Base-by-base conservation (phyloP, 2,329 filamentous ascomycete genomes). In the Alternaria sp. region DNA sequence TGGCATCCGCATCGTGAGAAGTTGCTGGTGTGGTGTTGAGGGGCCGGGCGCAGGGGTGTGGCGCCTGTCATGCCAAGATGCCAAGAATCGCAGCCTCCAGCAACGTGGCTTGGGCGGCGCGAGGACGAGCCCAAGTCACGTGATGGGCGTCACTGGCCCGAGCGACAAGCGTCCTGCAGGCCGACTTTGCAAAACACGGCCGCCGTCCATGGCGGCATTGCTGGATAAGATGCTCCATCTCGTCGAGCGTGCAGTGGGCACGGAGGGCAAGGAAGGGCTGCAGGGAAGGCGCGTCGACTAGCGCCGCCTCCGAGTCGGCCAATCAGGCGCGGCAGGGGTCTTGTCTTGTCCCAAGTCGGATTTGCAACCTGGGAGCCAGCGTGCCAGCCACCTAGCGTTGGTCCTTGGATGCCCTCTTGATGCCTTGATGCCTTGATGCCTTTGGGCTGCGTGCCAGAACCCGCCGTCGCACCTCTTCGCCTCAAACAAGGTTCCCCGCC, bases 1-100 rank as follows among this genome's bases (percentile, higher is more conserved):
- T 48, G 62, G 50, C 45, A 44, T 21, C 26, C 24, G 21, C 24
- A 61, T 67, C 58, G 60, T 61, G 67, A 63, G 56, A 52, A 42
- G 39, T 36, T 57, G 63, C 58, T 58, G 62, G 54, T 41, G 56
- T 41, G 44, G 39, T 73, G 72, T 73, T 73, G 72, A 67, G 71
- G 70, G 71, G 71, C 62, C 57, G 52, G 48, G 37, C 62, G 62
- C 67, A 70, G 66, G 69, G 69, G 60, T 65, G 54, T 44, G 49
- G 46, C 58, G 55, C 45, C 58, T 60, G 49, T 64, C 64, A 64
- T 64, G 41, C 17, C 17, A 17, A 17, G 17, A 17, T 17, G 17
- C 17, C 28, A 41, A 34, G 33, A 24, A 45, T 24, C 40, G 29
- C 54, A 54, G 50, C 55, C 55, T 66, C 59, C 45, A 39, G 23